phyloP scores from a whole-genome alignment of 495 filamentous ascomycete species.

The Aspergillus biplanus region DNA sequence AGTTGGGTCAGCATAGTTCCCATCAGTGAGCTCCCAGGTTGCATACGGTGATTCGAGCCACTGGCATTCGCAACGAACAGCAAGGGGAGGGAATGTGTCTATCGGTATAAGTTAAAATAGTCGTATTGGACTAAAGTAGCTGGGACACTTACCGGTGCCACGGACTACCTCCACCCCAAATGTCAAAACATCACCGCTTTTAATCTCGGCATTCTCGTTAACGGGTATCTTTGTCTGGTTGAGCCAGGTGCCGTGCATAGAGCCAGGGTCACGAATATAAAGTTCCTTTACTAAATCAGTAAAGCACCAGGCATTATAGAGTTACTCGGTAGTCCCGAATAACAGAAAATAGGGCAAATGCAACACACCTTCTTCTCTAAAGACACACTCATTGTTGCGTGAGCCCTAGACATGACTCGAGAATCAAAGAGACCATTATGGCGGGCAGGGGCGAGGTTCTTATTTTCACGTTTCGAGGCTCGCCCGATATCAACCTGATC shows the following conservation, averaged over 20 bases:
- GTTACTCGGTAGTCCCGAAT: too few species aligned
- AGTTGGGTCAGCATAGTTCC: conserved; percentile 17
- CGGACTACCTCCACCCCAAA: conserved; percentile 60
- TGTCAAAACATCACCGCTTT: conserved; percentile 51
- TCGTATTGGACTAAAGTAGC: not conserved
- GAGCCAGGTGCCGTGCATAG: conserved; percentile 62
- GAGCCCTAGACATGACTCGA: conserved; percentile 78
- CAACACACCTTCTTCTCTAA: conserved; percentile 46
- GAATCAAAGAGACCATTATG: conserved; percentile 80
- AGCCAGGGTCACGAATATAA: conserved; percentile 53
- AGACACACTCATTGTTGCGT: conserved; percentile 63
- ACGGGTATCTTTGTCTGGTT: conserved; percentile 44
- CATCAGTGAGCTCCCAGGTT: not conserved
- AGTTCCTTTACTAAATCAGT: conserved; percentile 33
- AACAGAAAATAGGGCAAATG: not conserved
- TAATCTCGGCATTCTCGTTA: conserved; percentile 40
- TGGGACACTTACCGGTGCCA: conserved; percentile 42
- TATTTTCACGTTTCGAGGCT: conserved; percentile 59
- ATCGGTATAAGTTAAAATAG: not conserved
- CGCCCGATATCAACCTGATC: conserved; percentile 54
- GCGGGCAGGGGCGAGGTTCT: conserved; percentile 49
- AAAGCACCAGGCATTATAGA: too few species aligned
- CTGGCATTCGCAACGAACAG: conserved; percentile 38
- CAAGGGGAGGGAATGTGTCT: conserved; percentile 47
- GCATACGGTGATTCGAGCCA: conserved; percentile 33